Evolutionary conservation across 495 filamentous ascomycete genomes (phyloP).

Genomic region (Filosporella fistucella): DNA sequence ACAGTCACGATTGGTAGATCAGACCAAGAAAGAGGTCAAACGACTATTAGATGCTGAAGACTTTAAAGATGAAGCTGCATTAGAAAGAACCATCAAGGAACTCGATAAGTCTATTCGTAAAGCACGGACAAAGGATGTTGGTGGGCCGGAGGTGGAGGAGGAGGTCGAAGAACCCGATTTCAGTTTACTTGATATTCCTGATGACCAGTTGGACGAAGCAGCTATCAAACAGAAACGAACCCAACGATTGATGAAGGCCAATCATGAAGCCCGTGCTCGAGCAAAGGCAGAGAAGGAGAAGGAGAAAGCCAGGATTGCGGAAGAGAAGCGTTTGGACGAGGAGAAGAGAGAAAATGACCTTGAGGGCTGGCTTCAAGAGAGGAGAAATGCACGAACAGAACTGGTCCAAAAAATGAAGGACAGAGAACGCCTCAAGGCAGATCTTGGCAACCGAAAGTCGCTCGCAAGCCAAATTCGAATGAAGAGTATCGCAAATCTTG

Average conservation of each 20-base stretch:
- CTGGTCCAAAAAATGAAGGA: constrained; percentile 86
- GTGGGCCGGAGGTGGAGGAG: constrained; percentile 73
- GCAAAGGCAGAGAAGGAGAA: constrained; percentile 94
- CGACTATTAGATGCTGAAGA: constrained; percentile 85
- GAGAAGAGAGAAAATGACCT: constrained; percentile 80
- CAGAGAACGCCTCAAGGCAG: constrained; percentile 82
- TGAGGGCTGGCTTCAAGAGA: constrained; percentile 80
- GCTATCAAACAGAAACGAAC: constrained; percentile 84
- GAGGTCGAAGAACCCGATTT: constrained; percentile 74
- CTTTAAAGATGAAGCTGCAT: constrained; percentile 78
- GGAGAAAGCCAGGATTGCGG: constrained; percentile 76
- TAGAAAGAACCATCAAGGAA: constrained; percentile 78
- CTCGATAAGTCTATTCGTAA: constrained; percentile 84
- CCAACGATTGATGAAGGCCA: constrained; percentile 87
- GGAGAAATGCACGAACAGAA: constrained; percentile 65
- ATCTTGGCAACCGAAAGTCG: constrained; percentile 93
- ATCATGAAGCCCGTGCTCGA: constrained; percentile 84
- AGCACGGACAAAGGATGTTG: constrained; percentile 87
- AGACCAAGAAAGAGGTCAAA: constrained; percentile 82
- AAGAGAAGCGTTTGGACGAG: constrained; percentile 75
- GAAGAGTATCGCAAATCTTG: constrained; percentile 96
- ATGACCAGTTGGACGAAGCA: constrained; percentile 90
- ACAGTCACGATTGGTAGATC: constrained; percentile 54
- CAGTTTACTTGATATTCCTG: constrained; percentile 81
- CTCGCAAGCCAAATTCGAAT: constrained; percentile 93